Base-by-base conservation (phyloP, 257 asterid genomes). In the Orobanche coerulescens region DNA sequence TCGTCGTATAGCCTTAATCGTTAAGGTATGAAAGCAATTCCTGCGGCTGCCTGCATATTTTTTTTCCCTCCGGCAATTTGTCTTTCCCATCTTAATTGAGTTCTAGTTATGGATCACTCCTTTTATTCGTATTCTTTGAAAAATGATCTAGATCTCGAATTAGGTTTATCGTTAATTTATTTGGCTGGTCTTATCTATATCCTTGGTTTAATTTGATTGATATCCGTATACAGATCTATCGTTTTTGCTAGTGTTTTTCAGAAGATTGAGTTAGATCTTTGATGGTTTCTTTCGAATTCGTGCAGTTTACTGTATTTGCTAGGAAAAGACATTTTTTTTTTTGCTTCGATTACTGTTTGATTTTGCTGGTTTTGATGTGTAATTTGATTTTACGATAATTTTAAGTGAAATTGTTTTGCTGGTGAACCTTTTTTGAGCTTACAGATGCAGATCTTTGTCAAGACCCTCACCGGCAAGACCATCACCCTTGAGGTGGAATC, bases 381-480 rank as follows among this genome's bases (percentile, higher is more conserved):
- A n/a, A 39, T 47, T 19, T 46, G 26, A 2, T 36, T 36, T 9
- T 36, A 2, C 10, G 44, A 37, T 1, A 11, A 12, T 0, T 37
- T 14, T 12, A 0, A 2, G 46, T 13, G 46, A 39, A 44, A 15
- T 11, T 6, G 33, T 6, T 30, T 31, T 12, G n/a, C 67, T 64
- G 51, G 64, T 40, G 1, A 13, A 3, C 11, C 2, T 12, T 23
- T 55, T 55, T 31, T 5, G 18, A 9, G 10, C 5, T 0, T 40
- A 51, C 84, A 79, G 82, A 80, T 83, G 90, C 90, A 83, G 66
- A 83, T 83, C 60, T 83, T 83, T 1, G 89, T 82, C 1, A 82
- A 79, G 10, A 81, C 87, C 5, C 72, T 71, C 10, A 77, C 82
- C 8, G 82, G 81, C 4, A 76, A 76, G 62, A 72, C n/a, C n/a